Percentiles rank a stretch among this genome's conserved stretches.
These are phyloP conservation scores for Eragrostis curvula DNA, from an alignment of 176 grass and related monocot species.

Conservation along the genomic window DNA sequence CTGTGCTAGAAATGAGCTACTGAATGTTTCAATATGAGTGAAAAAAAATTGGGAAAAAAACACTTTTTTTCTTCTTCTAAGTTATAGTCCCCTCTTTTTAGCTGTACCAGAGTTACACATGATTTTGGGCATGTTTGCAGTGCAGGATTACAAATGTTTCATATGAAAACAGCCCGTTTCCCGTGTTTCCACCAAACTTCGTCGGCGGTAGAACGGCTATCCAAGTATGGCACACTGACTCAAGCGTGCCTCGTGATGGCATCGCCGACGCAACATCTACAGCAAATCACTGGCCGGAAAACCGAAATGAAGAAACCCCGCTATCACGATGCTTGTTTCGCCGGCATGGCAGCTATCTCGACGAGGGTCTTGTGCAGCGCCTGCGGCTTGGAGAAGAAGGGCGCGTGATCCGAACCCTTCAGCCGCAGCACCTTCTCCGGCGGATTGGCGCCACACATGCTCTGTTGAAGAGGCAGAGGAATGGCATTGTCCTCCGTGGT, in stretches of 20 bases:
- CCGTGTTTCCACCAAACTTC: not conserved
- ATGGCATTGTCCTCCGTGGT: slow-evolving; percentile 87
- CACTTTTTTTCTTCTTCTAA: too few species aligned
- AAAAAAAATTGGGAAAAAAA: too few species aligned
- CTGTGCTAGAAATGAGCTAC: too few species aligned
- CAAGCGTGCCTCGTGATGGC: not conserved
- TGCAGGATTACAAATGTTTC: not conserved
- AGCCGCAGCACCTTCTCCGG: slow-evolving; percentile 84
- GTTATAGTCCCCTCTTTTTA: too few species aligned
- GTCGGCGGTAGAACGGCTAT: not conserved
- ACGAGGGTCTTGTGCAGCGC: slow-evolving; percentile 80
- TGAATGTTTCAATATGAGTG: too few species aligned
- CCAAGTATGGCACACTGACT: not conserved
- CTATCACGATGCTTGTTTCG: slow-evolving; percentile 41
- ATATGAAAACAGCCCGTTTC: not conserved
- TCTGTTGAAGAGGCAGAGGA: slow-evolving; percentile 73
- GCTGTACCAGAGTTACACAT: not conserved
- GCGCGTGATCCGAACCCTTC: slow-evolving; percentile 85
- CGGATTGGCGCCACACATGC: slow-evolving; percentile 61
- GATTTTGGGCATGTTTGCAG: not conserved
- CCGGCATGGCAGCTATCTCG: slow-evolving; percentile 69
- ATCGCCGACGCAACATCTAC: not conserved
- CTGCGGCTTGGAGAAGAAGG: slow-evolving; percentile 97
- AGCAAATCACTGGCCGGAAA: not conserved
- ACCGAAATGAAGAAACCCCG: not conserved